Conservation (phyloP, 208 protist species). For the Leishmania lainsoni region DNA sequence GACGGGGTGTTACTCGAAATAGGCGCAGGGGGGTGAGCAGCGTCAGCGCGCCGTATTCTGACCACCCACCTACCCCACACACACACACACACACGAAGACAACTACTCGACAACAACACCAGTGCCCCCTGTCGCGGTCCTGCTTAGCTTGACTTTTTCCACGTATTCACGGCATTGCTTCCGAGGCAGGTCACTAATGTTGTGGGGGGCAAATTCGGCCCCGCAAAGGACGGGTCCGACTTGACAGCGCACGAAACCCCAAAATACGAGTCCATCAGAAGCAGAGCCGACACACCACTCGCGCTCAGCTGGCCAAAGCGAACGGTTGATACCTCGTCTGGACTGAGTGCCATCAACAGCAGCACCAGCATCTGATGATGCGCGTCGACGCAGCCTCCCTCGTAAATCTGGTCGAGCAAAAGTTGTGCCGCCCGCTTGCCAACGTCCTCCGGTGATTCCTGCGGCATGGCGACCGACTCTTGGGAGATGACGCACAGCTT, state of each 20-base stretch:
- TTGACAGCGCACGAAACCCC: conserved; percentile 84
- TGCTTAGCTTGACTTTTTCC: conserved; percentile 77
- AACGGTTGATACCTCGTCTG: conserved; percentile 92
- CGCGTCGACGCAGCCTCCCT: conserved; percentile 88
- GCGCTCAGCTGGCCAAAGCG: conserved; percentile 82
- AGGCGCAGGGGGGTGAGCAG: background rate
- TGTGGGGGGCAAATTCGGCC: conserved; percentile 46
- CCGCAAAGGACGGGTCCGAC: conserved; percentile 65
- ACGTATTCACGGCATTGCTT: conserved; percentile 85
- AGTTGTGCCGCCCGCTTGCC: conserved; percentile 75
- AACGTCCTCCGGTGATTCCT: conserved; percentile 85
- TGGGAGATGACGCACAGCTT: conserved; percentile 85
- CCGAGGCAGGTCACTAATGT: conserved; percentile 89
- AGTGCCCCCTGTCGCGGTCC: background rate
- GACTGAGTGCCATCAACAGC: conserved; percentile 90
- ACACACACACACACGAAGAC: background rate
- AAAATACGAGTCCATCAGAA: conserved; percentile 90
- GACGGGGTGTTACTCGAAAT: background rate
- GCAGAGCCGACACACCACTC: conserved; percentile 70
- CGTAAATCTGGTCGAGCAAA: conserved; percentile 86
- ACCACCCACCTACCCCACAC: background rate
- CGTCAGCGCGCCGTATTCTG: background rate
- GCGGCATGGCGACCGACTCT: conserved; percentile 70
- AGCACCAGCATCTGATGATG: conserved; percentile 91
- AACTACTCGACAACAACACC: background rate